Base-by-base conservation (phyloP, 768 basidiomycete species). In the Rhizopogon vesiculosus region DNA sequence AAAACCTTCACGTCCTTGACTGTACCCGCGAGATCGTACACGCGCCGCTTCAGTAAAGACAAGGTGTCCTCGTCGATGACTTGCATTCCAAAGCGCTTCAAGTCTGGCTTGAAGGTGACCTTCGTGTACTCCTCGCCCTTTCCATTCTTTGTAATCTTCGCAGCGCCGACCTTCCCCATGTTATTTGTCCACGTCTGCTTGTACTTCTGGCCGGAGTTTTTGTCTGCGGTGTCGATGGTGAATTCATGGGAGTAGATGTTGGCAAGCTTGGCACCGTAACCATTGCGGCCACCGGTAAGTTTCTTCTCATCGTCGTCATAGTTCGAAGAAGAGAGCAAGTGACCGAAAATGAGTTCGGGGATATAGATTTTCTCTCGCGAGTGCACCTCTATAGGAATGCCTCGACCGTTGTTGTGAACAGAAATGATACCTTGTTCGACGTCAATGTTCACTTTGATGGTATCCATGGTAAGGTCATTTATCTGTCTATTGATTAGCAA, bases 251-350 rank as follows among this genome's bases (percentile, higher is more conserved):
- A 99, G 76, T 98, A 99, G 61, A 98, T 97, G 74, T 99, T 98
- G 52, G 97, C 89, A 42, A 99, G 81, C 69, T 99, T 99, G 51
- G 97, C 97, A 63, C 97, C 97, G 65, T 93, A 98, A 66, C 97
- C 97, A 65, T 99, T 99, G 65, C 97, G 86, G 70, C 97, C 97
- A 72, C 97, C 97, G 0, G 94, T 98, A 48, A 98, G 81, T 74
- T 97, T 98, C 81, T 94, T 97, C 76, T 99, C 95, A 70, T 94
- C 89, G 63, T 99, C 97, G 70, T 99, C 96, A 65, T 96, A 98
- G 76, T 98, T 98, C 44, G 93, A 96, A 10, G 89, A 91, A 1
- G 96, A 91, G 22, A 98, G 79, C 16, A 99, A 80, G 67, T 97
- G 87, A 6, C 97, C 97, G 63, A 99, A 99, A 64, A 99, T 98